Percentiles rank a stretch among this genome's conserved stretches.
Evolutionary conservation across 2,329 filamentous ascomycete genomes (phyloP).

Genomic region (Rasamsonia emersonii): DNA sequence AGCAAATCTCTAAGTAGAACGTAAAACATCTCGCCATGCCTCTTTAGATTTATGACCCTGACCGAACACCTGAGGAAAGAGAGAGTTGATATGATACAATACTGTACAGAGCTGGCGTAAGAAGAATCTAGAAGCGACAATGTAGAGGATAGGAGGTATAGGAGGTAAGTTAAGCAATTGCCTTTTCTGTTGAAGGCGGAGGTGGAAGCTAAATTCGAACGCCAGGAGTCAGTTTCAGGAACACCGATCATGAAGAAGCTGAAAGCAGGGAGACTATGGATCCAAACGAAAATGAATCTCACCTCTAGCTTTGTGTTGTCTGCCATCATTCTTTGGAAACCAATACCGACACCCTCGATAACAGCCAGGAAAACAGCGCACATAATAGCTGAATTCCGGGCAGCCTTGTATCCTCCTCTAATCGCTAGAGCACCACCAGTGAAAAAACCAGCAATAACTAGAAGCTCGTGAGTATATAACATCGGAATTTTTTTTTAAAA

Average conservation of each 20-base stretch:
- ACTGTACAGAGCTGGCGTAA: no score
- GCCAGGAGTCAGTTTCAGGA: background rate
- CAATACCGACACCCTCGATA: conserved; percentile 95
- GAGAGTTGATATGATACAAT: conserved; percentile 2
- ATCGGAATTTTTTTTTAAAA: background rate
- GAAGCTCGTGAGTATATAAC: conserved; percentile 1
- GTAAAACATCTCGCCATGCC: conserved; percentile 1
- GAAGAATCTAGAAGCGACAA: no score
- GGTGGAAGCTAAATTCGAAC: conserved; percentile 21
- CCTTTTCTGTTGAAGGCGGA: conserved; percentile 26
- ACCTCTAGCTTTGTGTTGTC: conserved; percentile 78
- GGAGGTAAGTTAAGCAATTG: conserved; percentile 20
- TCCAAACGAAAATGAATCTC: conserved; percentile 16
- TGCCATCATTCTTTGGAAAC: conserved; percentile 89
- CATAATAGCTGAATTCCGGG: conserved; percentile 90
- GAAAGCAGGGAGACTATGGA: background rate
- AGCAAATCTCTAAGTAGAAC: background rate
- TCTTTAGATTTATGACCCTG: conserved; percentile 1
- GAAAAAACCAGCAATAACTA: conserved; percentile 88
- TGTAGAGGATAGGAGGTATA: background rate
- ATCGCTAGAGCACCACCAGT: conserved; percentile 88
- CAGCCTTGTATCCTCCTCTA: conserved; percentile 82
- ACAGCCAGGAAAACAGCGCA: conserved; percentile 90
- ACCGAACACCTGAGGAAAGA: conserved; percentile 1
- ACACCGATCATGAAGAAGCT: background rate